Conservation (phyloP, 148 eudicot species). For the Camellia japonica region DNA sequence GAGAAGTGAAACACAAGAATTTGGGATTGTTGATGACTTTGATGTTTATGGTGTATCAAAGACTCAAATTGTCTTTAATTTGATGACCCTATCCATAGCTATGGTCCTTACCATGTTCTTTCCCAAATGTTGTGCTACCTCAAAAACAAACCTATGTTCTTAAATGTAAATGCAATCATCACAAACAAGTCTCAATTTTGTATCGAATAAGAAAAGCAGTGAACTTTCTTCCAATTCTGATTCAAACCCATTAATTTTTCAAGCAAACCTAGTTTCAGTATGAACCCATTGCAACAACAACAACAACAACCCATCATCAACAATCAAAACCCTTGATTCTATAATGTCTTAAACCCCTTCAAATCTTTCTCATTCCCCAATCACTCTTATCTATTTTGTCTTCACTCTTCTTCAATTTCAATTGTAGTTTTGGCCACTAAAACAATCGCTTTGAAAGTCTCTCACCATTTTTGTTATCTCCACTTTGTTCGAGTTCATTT, state of each 20-base stretch:
- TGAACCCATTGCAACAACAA: slow-evolving; percentile 9
- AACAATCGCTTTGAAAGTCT: slow-evolving; percentile 13
- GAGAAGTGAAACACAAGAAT: too few species aligned
- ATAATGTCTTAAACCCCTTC: slow-evolving; percentile 49
- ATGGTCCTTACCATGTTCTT: slow-evolving; percentile 85
- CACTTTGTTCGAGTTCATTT: slow-evolving; percentile 19
- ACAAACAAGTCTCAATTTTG: slow-evolving; percentile 49
- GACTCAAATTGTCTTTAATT: too few species aligned
- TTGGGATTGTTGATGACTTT: too few species aligned
- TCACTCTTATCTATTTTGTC: not conserved
- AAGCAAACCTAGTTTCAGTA: not conserved
- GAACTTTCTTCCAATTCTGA: slow-evolving; percentile 59
- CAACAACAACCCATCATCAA: too few species aligned
- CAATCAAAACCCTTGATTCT: slow-evolving; percentile 20
- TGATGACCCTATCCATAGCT: too few species aligned
- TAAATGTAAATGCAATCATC: slow-evolving; percentile 56
- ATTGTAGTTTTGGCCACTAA: slow-evolving; percentile 18
- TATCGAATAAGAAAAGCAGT: slow-evolving; percentile 59
- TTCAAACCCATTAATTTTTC: not conserved
- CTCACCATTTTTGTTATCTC: slow-evolving; percentile 4
- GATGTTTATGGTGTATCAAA: too few species aligned
- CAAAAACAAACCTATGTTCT: slow-evolving; percentile 17
- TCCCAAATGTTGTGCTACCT: slow-evolving; percentile 99
- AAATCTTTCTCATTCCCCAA: slow-evolving; percentile 40
- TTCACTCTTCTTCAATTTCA: not conserved